Evolutionary conservation across 2,329 filamentous ascomycete genomes (phyloP), one percentile per base, ranked within the genome.

Genomic region (Fusarium armeniacum): DNA sequence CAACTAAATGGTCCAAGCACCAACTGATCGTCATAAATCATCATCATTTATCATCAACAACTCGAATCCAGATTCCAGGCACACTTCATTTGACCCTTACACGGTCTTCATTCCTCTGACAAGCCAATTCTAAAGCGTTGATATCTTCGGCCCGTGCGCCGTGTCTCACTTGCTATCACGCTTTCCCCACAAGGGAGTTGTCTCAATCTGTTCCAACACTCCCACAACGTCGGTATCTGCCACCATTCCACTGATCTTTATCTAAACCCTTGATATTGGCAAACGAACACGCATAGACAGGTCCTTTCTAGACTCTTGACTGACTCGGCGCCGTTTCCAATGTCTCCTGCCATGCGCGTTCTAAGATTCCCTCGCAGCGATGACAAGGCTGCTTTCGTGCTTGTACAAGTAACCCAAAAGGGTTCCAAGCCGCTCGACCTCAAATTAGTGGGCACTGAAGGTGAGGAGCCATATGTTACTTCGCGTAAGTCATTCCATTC

Each of bases 381-480:
- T 60, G 79, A 81, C 59, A 80, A 84, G 46, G 81, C 82, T 47
- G 79, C 82, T 18, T 89, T 86, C 68, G 84, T 93, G 32, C 83
- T 94, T 24, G 75, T 92, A 20, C 85, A 91, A 72, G 85, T 89
- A 59, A 82, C 82, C 3, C 80, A 85, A 24, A 84, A 78, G 58
- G 82, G 81, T 38, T 79, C 82, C 36, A 83, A 83, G 60, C 83
- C 85, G 2, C 80, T 93, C 32, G 90, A 93, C 77, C 78, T 92
- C 47, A 89, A 88, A 75, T 78, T 94, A 32, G 83, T 90, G 35
- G 91, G 86, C 35, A 93, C 91, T 32, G 91, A 94, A 73, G 87
- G 88, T 57, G 84, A 86, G 58, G 84, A 83, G 49, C 85, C 89
- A 9, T 92, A 89, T 78, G 81, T 84, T 43, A 78, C 83, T 58